Conservation (phyloP, 257 asterid genomes). For the Fraxinus anomala region DNA sequence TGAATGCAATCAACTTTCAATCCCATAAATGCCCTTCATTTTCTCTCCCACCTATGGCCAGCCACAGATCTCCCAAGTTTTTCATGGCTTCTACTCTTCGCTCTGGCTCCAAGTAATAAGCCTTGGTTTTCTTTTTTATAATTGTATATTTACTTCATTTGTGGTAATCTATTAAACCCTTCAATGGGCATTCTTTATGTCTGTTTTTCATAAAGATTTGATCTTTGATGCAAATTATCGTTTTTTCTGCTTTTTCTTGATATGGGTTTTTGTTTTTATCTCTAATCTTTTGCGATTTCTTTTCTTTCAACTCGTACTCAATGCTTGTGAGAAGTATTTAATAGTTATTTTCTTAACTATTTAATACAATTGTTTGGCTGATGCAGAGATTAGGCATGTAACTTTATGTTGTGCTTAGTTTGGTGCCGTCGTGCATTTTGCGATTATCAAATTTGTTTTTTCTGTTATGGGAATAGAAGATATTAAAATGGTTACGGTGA, state of each 20-base stretch:
- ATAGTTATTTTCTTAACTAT: not conserved
- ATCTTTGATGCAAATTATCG: constrained; percentile 23
- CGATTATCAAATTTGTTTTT: too few relatives aligned
- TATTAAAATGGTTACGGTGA: too few relatives aligned
- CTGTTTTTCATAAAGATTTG: constrained; percentile 11
- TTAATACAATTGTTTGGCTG: not conserved
- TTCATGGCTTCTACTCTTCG: constrained; percentile 73
- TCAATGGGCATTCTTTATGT: not conserved
- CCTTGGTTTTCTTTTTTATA: not conserved
- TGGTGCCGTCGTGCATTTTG: too few relatives aligned
- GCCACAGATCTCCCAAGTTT: constrained; percentile 71
- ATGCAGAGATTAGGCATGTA: too few relatives aligned
- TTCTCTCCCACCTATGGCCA: constrained; percentile 49
- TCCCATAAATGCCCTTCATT: constrained; percentile 41
- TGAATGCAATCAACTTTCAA: constrained; percentile 45
- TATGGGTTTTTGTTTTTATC: constrained; percentile 27
- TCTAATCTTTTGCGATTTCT: not conserved
- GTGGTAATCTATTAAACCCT: constrained; percentile 6
- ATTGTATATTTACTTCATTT: not conserved
- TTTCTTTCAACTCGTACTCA: not conserved
- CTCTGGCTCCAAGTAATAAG: constrained; percentile 56
- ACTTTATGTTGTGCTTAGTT: too few relatives aligned
- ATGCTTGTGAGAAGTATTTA: not conserved
- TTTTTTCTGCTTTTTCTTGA: constrained; percentile 8
- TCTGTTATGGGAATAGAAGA: not conserved